Percentiles rank a stretch among this genome's conserved stretches.
These are phyloP conservation scores for Diddensiella santjacobensis DNA, from an alignment of 805 yeast genomes.

Conservation along the genomic window DNA sequence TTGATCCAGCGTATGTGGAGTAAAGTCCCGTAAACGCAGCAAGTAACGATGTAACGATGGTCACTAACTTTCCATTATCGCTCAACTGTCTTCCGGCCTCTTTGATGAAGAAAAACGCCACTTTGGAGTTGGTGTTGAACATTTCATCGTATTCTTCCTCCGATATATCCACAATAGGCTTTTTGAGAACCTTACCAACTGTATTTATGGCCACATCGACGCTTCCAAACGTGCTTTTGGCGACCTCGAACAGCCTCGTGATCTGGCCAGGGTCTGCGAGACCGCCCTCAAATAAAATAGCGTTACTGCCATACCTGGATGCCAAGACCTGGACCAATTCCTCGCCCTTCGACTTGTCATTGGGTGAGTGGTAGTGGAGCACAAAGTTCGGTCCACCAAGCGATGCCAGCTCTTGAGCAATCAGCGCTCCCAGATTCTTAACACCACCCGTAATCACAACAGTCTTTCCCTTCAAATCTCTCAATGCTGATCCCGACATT, in stretches of 20 bases:
- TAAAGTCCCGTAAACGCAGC: slow-evolving; percentile 63
- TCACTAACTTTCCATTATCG: slow-evolving; percentile 51
- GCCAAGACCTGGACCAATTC: slow-evolving; percentile 38
- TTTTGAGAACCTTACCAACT: slow-evolving; percentile 64
- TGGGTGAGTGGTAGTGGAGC: slow-evolving; percentile 51
- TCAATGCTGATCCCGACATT: slow-evolving; percentile 15
- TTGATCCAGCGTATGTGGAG: slow-evolving; percentile 69
- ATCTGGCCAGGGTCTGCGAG: slow-evolving; percentile 42
- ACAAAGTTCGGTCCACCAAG: slow-evolving; percentile 49
- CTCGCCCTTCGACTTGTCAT: slow-evolving; percentile 38
- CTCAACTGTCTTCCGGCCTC: slow-evolving; percentile 51
- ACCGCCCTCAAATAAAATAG: slow-evolving; percentile 42
- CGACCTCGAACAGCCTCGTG: slow-evolving; percentile 43
- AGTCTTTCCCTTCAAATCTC: slow-evolving; percentile 40
- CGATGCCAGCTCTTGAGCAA: slow-evolving; percentile 52
- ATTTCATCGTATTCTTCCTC: slow-evolving; percentile 53
- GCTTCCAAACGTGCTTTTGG: slow-evolving; percentile 44
- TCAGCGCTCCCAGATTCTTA: slow-evolving; percentile 57
- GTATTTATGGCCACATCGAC: slow-evolving; percentile 65
- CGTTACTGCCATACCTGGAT: slow-evolving; percentile 37
- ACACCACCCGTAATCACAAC: slow-evolving; percentile 59
- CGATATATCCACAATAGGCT: slow-evolving; percentile 50
- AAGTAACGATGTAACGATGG: slow-evolving; percentile 58
- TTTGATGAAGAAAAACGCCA: slow-evolving; percentile 59
- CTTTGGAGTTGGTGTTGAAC: slow-evolving; percentile 52